Conservation (phyloP, 1,284 basidiomycete species). For the Peniophora sp. region DNA sequence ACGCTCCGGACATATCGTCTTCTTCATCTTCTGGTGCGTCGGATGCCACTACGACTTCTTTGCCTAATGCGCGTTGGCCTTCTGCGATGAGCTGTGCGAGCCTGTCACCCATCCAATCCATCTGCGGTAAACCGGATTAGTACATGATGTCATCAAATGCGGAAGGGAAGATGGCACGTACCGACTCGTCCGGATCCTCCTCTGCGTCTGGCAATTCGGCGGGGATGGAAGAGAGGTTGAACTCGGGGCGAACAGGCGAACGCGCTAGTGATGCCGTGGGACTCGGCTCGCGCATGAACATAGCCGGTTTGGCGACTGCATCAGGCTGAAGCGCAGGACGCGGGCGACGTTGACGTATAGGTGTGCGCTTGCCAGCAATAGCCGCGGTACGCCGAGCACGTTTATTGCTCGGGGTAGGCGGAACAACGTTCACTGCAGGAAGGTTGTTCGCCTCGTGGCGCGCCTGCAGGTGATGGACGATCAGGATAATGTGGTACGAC, state of each 20-base stretch:
- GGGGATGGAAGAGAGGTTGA: constrained; percentile 13
- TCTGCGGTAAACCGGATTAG: constrained; percentile 25
- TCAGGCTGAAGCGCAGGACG: constrained; percentile 17
- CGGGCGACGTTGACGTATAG: constrained; percentile 26
- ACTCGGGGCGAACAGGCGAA: constrained; percentile 13
- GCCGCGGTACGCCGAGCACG: constrained; percentile 15
- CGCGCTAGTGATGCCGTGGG: constrained; percentile 14
- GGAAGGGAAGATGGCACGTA: constrained; percentile 15
- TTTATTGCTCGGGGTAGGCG: constrained; percentile 21
- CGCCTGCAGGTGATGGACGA: constrained; percentile 7
- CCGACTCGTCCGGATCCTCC: constrained; percentile 39
- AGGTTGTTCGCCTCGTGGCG: not conserved
- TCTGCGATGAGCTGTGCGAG: constrained; percentile 63
- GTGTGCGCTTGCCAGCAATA: constrained; percentile 22
- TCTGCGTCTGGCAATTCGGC: constrained; percentile 21
- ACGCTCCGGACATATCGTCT: constrained; percentile 63
- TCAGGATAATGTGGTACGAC: constrained; percentile 3
- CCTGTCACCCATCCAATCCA: constrained; percentile 70
- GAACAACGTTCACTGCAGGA: constrained; percentile 8
- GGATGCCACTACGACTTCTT: constrained; percentile 65
- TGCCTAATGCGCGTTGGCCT: constrained; percentile 61
- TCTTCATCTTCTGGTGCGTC: constrained; percentile 65
- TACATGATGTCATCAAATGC: not conserved
- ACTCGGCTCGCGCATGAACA: constrained; percentile 10
- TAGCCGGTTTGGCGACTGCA: constrained; percentile 13